Evolutionary conservation across 305 asterid genomes (phyloP), one percentile per base, ranked within the genome.

Genomic region (Fraxinus sp.): DNA sequence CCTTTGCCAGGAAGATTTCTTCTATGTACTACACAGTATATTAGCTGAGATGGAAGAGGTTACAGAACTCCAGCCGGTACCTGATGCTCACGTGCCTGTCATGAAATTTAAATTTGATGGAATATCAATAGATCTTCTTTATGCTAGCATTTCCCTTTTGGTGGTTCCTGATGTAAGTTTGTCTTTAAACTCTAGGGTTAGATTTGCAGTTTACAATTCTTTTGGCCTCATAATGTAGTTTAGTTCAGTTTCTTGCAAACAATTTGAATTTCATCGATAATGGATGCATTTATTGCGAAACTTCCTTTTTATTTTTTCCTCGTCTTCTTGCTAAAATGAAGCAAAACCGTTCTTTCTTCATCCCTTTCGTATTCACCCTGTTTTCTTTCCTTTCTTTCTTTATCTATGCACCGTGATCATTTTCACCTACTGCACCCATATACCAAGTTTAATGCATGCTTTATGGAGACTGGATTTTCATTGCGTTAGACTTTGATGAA

Each of bases 71-170:
- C 99, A 93, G 77, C 97, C 98, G 28, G 98, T 96, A 64, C 98
- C 98, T 18, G 98, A 93, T 89, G 99, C 99, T 85, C 98, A 95
- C 55, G 99, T 96, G 24, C 99, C 99, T 37, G 98, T 96, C 64
- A 95, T 96, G 98, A 96, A 90, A 86, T 96, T 96, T 87, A 96
- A 96, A 90, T 90, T 93, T 84, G 97, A 92, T 88, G 98, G 98
- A 83, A 90, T 96, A 84, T 92, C 98, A 28, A 91, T 96, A 80
- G 99, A 96, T 88, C 98, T 96, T 77, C 94, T 96, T 30, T 96
- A 92, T 85, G 98, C 99, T 24, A 96, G 98, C 81, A 90, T 92
- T 18, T 92, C 97, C 26, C 92, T 87, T 73, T 87, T 93, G 88
- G 95, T 95, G 80, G 96, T 96, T 81, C 98, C 97, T 73, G 94